Conservation (phyloP, 768 basidiomycete species). For the Candolleomyces aberdarensis region DNA sequence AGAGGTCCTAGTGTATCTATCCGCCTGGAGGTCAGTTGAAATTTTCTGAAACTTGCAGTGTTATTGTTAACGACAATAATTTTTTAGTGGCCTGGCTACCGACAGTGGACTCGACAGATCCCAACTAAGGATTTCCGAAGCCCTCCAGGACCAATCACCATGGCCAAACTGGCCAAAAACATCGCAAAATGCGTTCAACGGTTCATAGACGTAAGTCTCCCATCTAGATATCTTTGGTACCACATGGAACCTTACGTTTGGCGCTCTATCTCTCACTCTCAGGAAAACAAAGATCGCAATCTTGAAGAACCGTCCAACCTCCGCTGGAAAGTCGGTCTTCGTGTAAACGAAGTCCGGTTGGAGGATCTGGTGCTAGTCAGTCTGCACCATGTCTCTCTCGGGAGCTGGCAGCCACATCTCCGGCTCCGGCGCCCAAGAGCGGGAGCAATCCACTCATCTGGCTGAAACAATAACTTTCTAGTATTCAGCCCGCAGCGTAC, state of each 20-base stretch:
- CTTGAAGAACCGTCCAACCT: slow-evolving; percentile 65
- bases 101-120: slow-evolving; percentile 77
- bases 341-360: slow-evolving; percentile 49
- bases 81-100: slow-evolving; percentile 75
- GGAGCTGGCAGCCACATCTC: slow-evolving; percentile 80
- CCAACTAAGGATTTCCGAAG: slow-evolving; percentile 79
- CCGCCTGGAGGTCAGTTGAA: slow-evolving; percentile 57
- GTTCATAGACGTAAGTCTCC: slow-evolving; percentile 54
- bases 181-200: slow-evolving; percentile 73
- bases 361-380: slow-evolving; percentile 74
- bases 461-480: background rate
- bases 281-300: slow-evolving; percentile 48
- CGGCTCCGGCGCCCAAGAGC: slow-evolving; percentile 44
- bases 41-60: background rate
- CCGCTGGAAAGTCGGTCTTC: slow-evolving; percentile 60
- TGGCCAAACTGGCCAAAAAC: slow-evolving; percentile 74
- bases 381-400: slow-evolving; percentile 80
- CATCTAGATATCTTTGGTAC: background rate
- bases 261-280: slow-evolving; percentile 6
- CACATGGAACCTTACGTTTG: slow-evolving; percentile 4
- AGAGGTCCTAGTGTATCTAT: slow-evolving; percentile 82
- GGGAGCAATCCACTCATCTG: background rate
- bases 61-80: slow-evolving; percentile 8
- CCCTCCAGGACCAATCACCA: slow-evolving; percentile 75
- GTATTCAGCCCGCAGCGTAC: too few species aligned